phyloP scores from a whole-genome alignment of 768 basidiomycete genomes.

The Pulveroboletus sp. region DNA sequence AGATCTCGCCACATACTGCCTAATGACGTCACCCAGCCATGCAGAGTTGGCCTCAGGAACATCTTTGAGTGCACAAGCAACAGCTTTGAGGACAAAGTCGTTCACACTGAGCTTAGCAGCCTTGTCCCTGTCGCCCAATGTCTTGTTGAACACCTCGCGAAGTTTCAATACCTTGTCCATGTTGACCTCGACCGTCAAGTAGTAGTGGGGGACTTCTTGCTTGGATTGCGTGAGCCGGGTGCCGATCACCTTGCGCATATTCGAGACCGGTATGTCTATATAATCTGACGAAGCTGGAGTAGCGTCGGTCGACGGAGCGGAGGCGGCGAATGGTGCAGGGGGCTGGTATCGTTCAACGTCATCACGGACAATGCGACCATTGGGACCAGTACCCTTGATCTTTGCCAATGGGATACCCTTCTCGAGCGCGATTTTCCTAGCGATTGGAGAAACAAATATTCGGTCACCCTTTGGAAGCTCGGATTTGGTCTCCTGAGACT shows the following conservation, averaged over 20 bases:
- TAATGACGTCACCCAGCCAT: conserved; percentile 93
- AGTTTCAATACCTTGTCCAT: conserved; percentile 97
- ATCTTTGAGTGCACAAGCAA: conserved; percentile 83
- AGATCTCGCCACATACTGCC: conserved; percentile 60
- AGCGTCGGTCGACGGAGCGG: conserved; percentile 41
- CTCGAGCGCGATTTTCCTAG: conserved; percentile 95
- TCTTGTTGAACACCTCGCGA: conserved; percentile 92
- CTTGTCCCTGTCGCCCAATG: conserved; percentile 83
- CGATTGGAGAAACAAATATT: conserved; percentile 93
- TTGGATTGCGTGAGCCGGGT: conserved; percentile 88
- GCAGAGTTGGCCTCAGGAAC: conserved; percentile 98
- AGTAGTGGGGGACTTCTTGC: conserved; percentile 95
- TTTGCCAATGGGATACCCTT: conserved; percentile 85
- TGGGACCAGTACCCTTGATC: conserved; percentile 90
- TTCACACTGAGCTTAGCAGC: conserved; percentile 92
- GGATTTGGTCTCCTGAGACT: conserved; percentile 41
- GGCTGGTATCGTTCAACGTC: conserved; percentile 91
- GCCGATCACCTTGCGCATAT: conserved; percentile 94
- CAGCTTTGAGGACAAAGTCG: conserved; percentile 96
- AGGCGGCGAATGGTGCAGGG: conserved; percentile 38
- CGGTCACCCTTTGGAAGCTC: conserved; percentile 66
- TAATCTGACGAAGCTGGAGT: conserved; percentile 66
- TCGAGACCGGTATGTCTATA: conserved; percentile 83
- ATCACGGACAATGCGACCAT: conserved; percentile 89
- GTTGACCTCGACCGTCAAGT: conserved; percentile 89